These are phyloP conservation scores for Inonotus obliquus DNA, from an alignment of 1,284 basidiomycete species.

Conservation along the genomic window DNA sequence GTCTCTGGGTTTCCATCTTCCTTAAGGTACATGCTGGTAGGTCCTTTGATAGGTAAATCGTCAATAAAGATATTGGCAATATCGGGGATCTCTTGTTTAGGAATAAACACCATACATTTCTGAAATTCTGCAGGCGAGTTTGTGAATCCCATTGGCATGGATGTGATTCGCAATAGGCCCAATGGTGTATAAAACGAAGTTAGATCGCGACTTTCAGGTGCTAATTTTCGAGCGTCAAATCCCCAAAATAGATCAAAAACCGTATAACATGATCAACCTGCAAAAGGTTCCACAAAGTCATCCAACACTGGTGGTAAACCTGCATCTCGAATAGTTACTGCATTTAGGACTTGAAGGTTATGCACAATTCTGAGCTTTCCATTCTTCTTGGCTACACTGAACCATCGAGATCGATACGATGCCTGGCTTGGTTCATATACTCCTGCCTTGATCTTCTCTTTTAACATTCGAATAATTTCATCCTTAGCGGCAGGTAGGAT, in stretches of 20 bases:
- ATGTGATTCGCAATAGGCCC: too few species aligned
- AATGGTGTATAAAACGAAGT: too few species aligned
- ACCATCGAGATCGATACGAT: slow-evolving; percentile 38
- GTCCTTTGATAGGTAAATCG: slow-evolving; percentile 20
- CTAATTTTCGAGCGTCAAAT: slow-evolving; percentile 25
- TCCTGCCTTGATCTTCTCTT: too few species aligned
- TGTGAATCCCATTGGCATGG: too few species aligned
- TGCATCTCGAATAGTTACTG: too few species aligned
- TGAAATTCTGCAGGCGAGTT: too few species aligned
- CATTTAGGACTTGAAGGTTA: too few species aligned
- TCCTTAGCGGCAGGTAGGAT: too few species aligned
- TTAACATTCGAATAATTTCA: too few species aligned
- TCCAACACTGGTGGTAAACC: slow-evolving; percentile 33
- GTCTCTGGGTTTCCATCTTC: slow-evolving; percentile 26
- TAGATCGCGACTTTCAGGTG: too few species aligned
- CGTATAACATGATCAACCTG: slow-evolving; percentile 27
- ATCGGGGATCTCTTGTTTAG: slow-evolving; percentile 25
- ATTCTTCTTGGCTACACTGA: slow-evolving; percentile 35
- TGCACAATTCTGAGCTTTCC: slow-evolving; percentile 27
- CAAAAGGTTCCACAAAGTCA: slow-evolving; percentile 31
- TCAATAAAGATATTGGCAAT: slow-evolving; percentile 27
- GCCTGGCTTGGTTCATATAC: slow-evolving; percentile 30
- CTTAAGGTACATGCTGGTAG: slow-evolving; percentile 16
- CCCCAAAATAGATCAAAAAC: slow-evolving; percentile 33
- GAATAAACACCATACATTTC: slow-evolving; percentile 31